A percentile compares a stretch with the other conserved stretches of the same genome.
Evolutionary conservation across 2,329 filamentous ascomycete species (phyloP).

Genomic region (Hymenoscyphus linearis): DNA sequence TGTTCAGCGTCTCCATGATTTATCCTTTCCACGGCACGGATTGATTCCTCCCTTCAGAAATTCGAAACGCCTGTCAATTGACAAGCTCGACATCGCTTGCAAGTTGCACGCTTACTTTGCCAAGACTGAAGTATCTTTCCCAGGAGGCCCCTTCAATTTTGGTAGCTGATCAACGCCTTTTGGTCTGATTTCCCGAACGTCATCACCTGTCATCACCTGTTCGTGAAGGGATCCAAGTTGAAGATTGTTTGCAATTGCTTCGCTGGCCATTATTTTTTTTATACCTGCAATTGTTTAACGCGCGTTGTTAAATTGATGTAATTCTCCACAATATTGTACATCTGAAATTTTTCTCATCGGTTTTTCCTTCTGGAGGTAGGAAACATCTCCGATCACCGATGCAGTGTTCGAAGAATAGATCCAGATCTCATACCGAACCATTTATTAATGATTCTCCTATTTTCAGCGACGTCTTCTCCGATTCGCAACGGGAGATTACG

Average conservation of each 20-base stretch:
- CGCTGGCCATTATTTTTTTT: neutral
- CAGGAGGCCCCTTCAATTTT: neutral
- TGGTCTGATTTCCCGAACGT: neutral
- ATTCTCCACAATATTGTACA: neutral
- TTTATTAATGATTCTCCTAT: neutral
- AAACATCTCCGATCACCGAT: neutral
- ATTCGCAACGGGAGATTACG: neutral
- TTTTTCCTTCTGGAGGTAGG: neutral
- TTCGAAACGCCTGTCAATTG: neutral
- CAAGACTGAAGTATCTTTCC: neutral
- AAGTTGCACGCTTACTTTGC: neutral
- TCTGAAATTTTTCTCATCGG: neutral
- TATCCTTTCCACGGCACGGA: neutral
- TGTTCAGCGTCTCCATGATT: neutral
- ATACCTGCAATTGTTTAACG: neutral
- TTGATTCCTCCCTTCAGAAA: too few species aligned
- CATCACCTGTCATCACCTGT: neutral
- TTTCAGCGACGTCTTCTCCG: neutral
- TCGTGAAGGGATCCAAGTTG: neutral
- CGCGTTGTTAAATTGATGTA: neutral
- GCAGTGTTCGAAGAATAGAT: neutral
- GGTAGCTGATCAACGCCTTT: neutral
- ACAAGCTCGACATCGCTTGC: neutral
- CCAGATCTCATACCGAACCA: neutral
- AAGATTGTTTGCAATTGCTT: neutral